Percentiles rank a stretch among this genome's conserved stretches.
Conservation (phyloP, 2,329 filamentous ascomycete species). For the Aspergillus floridensis region DNA sequence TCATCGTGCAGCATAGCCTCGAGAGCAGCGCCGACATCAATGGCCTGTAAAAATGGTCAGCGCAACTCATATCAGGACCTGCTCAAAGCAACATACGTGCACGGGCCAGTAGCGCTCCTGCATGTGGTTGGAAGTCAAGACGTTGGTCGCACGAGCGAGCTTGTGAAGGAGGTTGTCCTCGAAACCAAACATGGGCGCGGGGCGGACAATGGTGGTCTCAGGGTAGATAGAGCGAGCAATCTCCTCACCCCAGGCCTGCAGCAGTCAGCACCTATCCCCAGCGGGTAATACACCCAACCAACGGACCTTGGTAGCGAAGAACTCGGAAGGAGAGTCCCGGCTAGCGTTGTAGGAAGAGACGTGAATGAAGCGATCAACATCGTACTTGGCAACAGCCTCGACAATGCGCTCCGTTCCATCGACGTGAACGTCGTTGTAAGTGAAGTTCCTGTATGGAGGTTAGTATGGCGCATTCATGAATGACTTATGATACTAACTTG, state of each 20-base stretch:
- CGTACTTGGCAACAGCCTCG: conserved; percentile 94
- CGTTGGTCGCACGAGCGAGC: conserved; percentile 74
- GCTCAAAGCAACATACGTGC: conserved; percentile 59
- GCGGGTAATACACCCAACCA: neutral
- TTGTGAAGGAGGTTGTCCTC: conserved; percentile 89
- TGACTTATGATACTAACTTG: conserved; percentile 62
- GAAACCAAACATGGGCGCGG: conserved; percentile 89
- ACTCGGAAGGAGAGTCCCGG: conserved; percentile 77
- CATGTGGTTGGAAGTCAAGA: conserved; percentile 92
- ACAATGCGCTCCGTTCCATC: conserved; percentile 90
- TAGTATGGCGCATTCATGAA: conserved; percentile 23
- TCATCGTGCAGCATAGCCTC: conserved; percentile 91
- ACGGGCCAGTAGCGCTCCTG: conserved; percentile 87
- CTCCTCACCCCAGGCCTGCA: conserved; percentile 72
- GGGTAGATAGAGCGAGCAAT: conserved; percentile 87
- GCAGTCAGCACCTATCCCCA: conserved; percentile 12
- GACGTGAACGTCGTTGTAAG: conserved; percentile 86
- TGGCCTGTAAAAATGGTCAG: conserved; percentile 55
- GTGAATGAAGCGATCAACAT: conserved; percentile 94
- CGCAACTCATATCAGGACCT: conserved; percentile 9
- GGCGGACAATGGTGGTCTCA: conserved; percentile 93
- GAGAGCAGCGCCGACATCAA: conserved; percentile 85
- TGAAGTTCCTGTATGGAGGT: conserved; percentile 74
- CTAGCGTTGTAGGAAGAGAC: conserved; percentile 92
- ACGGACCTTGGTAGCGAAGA: conserved; percentile 81